These are phyloP conservation scores for Cladophialophora immunda DNA, from an alignment of 2,329 filamentous ascomycete species.

Conservation along the genomic window DNA sequence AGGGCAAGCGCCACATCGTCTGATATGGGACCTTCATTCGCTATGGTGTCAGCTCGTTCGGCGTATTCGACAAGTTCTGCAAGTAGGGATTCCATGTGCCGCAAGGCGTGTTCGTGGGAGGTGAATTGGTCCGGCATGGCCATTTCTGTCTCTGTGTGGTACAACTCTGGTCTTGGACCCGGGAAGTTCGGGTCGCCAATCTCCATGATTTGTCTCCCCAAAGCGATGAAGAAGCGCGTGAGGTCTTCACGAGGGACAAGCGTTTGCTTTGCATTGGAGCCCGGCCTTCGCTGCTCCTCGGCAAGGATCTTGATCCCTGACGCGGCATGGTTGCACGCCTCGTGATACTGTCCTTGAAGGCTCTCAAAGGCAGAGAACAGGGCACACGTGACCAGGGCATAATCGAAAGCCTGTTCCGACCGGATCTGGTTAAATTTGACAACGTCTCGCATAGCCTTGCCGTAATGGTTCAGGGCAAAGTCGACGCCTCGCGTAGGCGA, in stretches of 20 bases:
- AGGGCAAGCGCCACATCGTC: slow-evolving; percentile 12
- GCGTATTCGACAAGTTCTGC: slow-evolving; percentile 15
- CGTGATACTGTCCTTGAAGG: slow-evolving; percentile 59
- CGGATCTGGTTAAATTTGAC: slow-evolving; percentile 47
- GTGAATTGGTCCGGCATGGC: slow-evolving; percentile 25
- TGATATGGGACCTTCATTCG: slow-evolving; percentile 4
- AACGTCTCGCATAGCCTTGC: slow-evolving; percentile 57
- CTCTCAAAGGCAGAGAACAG: slow-evolving; percentile 65
- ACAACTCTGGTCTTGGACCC: slow-evolving; percentile 9
- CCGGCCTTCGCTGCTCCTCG: slow-evolving; percentile 26
- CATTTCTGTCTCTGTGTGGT: not conserved
- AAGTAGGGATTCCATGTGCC: slow-evolving; percentile 25
- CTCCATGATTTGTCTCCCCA: slow-evolving; percentile 31
- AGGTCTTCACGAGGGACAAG: slow-evolving; percentile 20
- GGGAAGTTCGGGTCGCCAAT: slow-evolving; percentile 28
- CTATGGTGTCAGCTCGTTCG: not conserved
- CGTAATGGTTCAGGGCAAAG: slow-evolving; percentile 59
- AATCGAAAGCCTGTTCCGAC: slow-evolving; percentile 45
- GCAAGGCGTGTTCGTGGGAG: slow-evolving; percentile 30
- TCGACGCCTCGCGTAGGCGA: slow-evolving; percentile 24
- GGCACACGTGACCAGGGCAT: slow-evolving; percentile 57
- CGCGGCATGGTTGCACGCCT: slow-evolving; percentile 51
- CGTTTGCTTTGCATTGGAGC: not conserved
- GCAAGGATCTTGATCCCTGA: slow-evolving; percentile 45
- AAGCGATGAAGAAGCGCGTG: slow-evolving; percentile 26